Percentiles rank a stretch among this genome's conserved stretches.
phyloP scores from a whole-genome alignment of 192 early-diverging fungal genomes.

The Coemansia umbellata region DNA sequence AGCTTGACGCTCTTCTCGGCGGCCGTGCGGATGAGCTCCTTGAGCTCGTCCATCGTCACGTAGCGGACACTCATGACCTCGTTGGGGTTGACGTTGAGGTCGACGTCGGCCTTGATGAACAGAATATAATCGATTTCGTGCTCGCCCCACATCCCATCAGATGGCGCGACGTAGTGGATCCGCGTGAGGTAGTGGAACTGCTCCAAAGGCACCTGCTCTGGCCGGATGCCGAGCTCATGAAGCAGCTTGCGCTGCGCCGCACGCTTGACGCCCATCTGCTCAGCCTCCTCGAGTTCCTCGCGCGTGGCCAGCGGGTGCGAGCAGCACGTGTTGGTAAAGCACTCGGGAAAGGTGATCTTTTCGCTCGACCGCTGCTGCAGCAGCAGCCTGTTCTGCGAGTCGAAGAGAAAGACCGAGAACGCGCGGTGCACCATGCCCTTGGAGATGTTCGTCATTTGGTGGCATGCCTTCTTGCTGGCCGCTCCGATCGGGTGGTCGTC shows the following conservation, averaged over 20 bases:
- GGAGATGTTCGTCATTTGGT: constrained; percentile 92
- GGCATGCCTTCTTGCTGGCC: constrained; percentile 91
- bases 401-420: constrained; percentile 95
- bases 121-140: constrained; percentile 98
- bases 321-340: constrained; percentile 98
- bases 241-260: constrained; percentile 93
- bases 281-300: constrained; percentile 73
- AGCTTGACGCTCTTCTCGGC: constrained; percentile 57
- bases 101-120: constrained; percentile 76
- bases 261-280: constrained; percentile 76
- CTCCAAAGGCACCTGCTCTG: constrained; percentile 75
- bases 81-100: constrained; percentile 76
- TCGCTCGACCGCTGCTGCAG: constrained; percentile 93
- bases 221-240: constrained; percentile 91
- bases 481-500: constrained; percentile 82
- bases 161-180: constrained; percentile 95
- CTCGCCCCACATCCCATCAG: constrained; percentile 97
- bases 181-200: constrained; percentile 85
- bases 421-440: constrained; percentile 91
- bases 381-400: constrained; percentile 76
- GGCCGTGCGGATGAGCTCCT: constrained; percentile 63
- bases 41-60: constrained; percentile 80
- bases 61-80: constrained; percentile 83
- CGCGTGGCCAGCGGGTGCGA: constrained; percentile 86
- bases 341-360: constrained; percentile 98